These are phyloP conservation scores for Gracilaria domingensis DNA, from an alignment of 23 red algal genomes.

Conservation along the genomic window DNA sequence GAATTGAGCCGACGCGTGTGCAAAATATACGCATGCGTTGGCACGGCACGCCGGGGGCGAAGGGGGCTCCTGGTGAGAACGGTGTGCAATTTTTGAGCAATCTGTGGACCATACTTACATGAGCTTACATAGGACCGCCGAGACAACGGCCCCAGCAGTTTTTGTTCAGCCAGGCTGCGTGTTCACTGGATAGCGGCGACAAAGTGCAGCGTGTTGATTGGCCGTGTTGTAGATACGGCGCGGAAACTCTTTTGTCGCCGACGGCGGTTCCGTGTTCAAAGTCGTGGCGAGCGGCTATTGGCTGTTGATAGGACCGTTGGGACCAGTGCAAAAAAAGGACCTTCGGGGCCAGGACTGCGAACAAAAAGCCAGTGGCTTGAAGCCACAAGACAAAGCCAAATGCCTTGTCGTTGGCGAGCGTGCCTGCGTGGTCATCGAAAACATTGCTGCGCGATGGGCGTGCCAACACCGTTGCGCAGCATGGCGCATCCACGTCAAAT, in stretches of 20 bases:
- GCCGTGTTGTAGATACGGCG: neutral
- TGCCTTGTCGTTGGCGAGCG: neutral
- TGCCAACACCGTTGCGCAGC: neutral
- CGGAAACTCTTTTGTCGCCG: neutral
- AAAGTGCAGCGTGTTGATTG: neutral
- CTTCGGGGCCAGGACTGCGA: too few species aligned
- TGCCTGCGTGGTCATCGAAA: neutral
- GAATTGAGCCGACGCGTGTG: conserved; percentile 13
- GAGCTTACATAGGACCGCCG: neutral
- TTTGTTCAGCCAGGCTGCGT: neutral
- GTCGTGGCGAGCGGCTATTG: neutral
- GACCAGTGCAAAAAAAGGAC: neutral
- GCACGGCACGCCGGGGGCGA: neutral
- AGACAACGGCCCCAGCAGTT: neutral
- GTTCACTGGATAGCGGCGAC: neutral
- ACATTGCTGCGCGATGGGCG: neutral
- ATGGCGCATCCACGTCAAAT: too few species aligned
- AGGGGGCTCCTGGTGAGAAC: neutral
- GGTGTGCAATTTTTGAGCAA: conserved; percentile 13
- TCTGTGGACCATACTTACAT: conserved; percentile 21
- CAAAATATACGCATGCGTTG: neutral
- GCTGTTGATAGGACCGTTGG: neutral
- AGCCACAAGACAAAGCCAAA: neutral
- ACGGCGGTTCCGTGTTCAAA: neutral
- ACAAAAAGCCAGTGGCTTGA: neutral